Percentiles rank a stretch among this genome's conserved stretches.
phyloP scores from a whole-genome alignment of 2,329 filamentous ascomycete genomes.

The Fusarium ambrosium region DNA sequence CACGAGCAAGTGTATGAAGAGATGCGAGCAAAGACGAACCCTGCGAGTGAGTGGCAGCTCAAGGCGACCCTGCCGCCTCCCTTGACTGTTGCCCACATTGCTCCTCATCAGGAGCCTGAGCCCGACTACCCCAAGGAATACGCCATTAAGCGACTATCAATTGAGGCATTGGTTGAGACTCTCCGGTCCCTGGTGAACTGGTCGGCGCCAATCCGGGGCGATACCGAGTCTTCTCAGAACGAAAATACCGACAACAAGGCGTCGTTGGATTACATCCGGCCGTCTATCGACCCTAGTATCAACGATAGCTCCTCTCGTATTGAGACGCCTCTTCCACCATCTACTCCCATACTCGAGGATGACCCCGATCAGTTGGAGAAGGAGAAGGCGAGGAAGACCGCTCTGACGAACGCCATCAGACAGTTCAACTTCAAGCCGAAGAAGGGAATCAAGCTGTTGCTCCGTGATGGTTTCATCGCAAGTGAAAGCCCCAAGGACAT shows the following conservation, averaged over 20 bases:
- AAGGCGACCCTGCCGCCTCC: conserved; percentile 88
- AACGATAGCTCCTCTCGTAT: conserved; percentile 73
- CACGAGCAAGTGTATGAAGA: conserved; percentile 93
- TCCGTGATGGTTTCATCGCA: conserved; percentile 88
- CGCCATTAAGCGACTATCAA: conserved; percentile 87
- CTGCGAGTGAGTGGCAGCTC: conserved; percentile 84
- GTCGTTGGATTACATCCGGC: conserved; percentile 59
- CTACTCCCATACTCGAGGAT: conserved; percentile 82
- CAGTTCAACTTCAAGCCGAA: conserved; percentile 99
- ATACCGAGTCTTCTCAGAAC: conserved; percentile 54
- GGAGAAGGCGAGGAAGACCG: conserved; percentile 94
- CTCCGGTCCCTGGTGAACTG: conserved; percentile 92
- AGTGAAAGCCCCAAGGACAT: conserved; percentile 85
- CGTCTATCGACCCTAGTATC: conserved; percentile 77
- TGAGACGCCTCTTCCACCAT: conserved; percentile 70
- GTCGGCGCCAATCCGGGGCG: conserved; percentile 77
- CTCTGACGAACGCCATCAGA: conserved; percentile 86
- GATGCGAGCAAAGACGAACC: conserved; percentile 72
- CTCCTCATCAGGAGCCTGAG: conserved; percentile 70
- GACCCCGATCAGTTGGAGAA: conserved; percentile 95
- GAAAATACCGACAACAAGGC: conserved; percentile 53
- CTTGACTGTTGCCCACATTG: conserved; percentile 83
- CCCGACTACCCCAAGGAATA: conserved; percentile 88
- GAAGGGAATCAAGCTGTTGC: conserved; percentile 85
- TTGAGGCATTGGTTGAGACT: conserved; percentile 91